Evolutionary conservation across 2,329 filamentous ascomycete genomes (phyloP).

Genomic region (Trichoderma atrobrunneum): DNA sequence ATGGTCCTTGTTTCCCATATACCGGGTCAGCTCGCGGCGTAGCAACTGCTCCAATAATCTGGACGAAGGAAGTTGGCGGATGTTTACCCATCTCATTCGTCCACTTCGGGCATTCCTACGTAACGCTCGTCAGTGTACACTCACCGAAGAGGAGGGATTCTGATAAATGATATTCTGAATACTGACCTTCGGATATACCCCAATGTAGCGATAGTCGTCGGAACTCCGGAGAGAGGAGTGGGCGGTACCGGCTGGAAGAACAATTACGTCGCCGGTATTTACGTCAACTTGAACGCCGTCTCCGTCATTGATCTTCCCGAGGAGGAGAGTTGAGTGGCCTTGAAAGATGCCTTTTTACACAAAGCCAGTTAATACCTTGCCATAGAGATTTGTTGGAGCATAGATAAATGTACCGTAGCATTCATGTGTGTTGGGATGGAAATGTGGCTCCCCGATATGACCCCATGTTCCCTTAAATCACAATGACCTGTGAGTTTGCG

Average conservation of each 20-base stretch:
- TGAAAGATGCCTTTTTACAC: background rate
- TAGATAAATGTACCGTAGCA: background rate
- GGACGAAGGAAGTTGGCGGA: background rate
- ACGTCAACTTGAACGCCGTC: background rate
- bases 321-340: background rate
- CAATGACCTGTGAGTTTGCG: background rate
- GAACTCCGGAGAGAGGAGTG: background rate
- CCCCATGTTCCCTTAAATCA: background rate
- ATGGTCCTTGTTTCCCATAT: background rate
- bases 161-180: background rate
- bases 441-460: background rate
- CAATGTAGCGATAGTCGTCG: background rate
- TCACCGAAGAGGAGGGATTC: background rate
- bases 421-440: slow-evolving; percentile 2
- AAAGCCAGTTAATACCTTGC: too few relatives aligned
- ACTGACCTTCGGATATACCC: background rate
- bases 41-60: background rate
- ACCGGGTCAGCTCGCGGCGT: background rate
- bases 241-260: background rate
- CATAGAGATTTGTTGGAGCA: too few relatives aligned
- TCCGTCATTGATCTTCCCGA: background rate
- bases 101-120: background rate
- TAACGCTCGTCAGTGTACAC: background rate
- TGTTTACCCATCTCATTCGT: background rate
- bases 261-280: background rate